Base-by-base conservation (phyloP, 2,329 filamentous ascomycete species). In the Emydomyces testavorans region DNA sequence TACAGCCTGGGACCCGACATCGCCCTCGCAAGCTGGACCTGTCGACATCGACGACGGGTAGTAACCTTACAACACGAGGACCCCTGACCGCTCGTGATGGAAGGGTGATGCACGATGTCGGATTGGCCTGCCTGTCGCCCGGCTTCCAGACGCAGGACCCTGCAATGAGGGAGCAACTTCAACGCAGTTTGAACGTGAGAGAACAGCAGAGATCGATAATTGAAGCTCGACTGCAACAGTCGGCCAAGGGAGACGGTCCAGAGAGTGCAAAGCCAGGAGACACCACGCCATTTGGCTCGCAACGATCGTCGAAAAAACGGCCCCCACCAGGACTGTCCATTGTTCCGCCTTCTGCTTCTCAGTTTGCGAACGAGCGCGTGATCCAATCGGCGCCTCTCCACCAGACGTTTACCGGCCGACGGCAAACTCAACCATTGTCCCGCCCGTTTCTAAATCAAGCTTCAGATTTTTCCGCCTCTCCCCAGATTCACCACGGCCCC, bases 91-190 rank as follows among this genome's bases (percentile, higher is more conserved):
- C 82, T 20, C 78, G 86, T 56, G 86, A 93, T 52, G 75, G 75
- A 38, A 78, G 82, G 18, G 70, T 92, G 31, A 90, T 96, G 61
- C 88, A 94, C 59, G 87, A 95, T 66, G 85, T 96, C 21, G 92
- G 92, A 50, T 75, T 96, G 49, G 90, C 90, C 35, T 98, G 92
- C 60, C 73, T 98, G 48, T 96, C 92, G 1, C 92, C 92, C 0
- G 92, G 92, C 46, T 96, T 98, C 60, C 82, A 93, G 56, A 96
- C 92, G 13, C 85, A 96, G 58, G 88, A 98, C 65, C 90, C 92
- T n/a, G 78, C 84, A 16, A 93, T 95, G 87, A 83, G 92, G 62
- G 87, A 94, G 66, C 89, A 96, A 66, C 72, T 98, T 46, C 88
- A 96, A 67, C 80, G 90, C 57, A 96, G 92, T 66, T 79, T 95